Base-by-base conservation (phyloP, 1,284 basidiomycete genomes). In the Trichosporon inkin region DNA sequence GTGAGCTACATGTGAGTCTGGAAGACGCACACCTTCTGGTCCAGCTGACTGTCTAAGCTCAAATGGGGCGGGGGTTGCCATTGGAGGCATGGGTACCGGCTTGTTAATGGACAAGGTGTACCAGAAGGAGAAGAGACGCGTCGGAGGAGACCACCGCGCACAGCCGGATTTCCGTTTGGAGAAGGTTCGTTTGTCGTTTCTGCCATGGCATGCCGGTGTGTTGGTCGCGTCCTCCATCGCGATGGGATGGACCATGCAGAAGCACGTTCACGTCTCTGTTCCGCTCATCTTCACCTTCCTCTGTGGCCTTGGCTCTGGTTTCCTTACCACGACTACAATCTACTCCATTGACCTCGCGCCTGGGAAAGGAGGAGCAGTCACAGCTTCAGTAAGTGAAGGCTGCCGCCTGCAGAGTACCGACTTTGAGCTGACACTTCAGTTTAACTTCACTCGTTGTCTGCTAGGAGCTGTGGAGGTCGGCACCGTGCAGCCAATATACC, bases 371-470 rank as follows among this genome's bases (percentile, higher is more conserved):
- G 71, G 71, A 6, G 67, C 74, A 1, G 68, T 72, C 20, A 74
- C 74, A 17, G 71, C 69, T 10, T 67, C 66, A 3, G 68, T 71
- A 34, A 57, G 66, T 54, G 6, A 16, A 16, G 20, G 28, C 1
- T 16, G 22, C 22, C 6, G 10, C 16, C 20, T 8, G 11, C 4
- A 28, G 17, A 16, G 8, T 53, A 49, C 53, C 6, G 5, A 4
- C 6, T 6, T 32, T 34, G 16, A 13, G 35, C 62, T 61, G 20
- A 58, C 49, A 3, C 1, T 32, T 5, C 40, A 73, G 71, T 73
- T 72, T 63, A 73, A 74, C 57, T 63, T 74, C 20, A 64, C 69
- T 6, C 68, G 73, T 20, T 76, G 73, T 55, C 62, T 72, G 3
- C 35, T 71, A n/a, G 73, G 68, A n/a, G 74, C 74, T 2, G 70